These are phyloP conservation scores for Pseudogymnoascus sp. DNA, from an alignment of 2,329 filamentous ascomycete genomes.

Conservation along the genomic window DNA sequence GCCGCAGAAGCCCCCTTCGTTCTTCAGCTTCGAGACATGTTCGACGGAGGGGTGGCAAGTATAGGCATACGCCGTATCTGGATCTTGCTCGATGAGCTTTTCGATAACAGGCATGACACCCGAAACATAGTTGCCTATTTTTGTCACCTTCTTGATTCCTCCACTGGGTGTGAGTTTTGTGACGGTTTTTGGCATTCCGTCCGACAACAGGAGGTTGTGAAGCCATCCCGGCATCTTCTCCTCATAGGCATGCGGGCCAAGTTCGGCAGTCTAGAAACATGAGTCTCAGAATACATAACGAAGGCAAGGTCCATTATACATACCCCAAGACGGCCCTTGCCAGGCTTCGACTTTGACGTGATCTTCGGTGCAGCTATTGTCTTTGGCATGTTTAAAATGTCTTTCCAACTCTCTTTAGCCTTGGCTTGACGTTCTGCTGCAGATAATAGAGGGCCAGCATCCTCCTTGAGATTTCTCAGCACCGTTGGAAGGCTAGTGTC, in stretches of 20 bases:
- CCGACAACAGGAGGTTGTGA: slow-evolving; percentile 49
- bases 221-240: slow-evolving; percentile 67
- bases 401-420: slow-evolving; percentile 26
- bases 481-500: slow-evolving; percentile 21
- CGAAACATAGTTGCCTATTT: slow-evolving; percentile 38
- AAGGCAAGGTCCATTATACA: slow-evolving; percentile 14
- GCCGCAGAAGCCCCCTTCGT: slow-evolving; percentile 84
- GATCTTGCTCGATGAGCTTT: slow-evolving; percentile 56
- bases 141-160: slow-evolving; percentile 33
- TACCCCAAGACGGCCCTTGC: slow-evolving; percentile 28
- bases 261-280: slow-evolving; percentile 41
- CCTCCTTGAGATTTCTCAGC: slow-evolving; percentile 20
- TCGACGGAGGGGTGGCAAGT: slow-evolving; percentile 67
- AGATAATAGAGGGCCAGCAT: slow-evolving; percentile 6
- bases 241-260: slow-evolving; percentile 66
- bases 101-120: slow-evolving; percentile 55
- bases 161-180: slow-evolving; percentile 41
- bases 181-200: slow-evolving; percentile 46
- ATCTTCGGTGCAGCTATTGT: slow-evolving; percentile 8
- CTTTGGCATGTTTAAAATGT: slow-evolving; percentile 27
- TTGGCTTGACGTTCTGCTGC: slow-evolving; percentile 16
- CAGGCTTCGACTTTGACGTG: slow-evolving; percentile 9
- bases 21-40: slow-evolving; percentile 74
- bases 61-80: slow-evolving; percentile 60
- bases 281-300: slow-evolving; percentile 15